Percentiles rank a stretch among this genome's conserved stretches.
Evolutionary conservation across 768 basidiomycete species (phyloP).

Genomic region (Terana coerulea): DNA sequence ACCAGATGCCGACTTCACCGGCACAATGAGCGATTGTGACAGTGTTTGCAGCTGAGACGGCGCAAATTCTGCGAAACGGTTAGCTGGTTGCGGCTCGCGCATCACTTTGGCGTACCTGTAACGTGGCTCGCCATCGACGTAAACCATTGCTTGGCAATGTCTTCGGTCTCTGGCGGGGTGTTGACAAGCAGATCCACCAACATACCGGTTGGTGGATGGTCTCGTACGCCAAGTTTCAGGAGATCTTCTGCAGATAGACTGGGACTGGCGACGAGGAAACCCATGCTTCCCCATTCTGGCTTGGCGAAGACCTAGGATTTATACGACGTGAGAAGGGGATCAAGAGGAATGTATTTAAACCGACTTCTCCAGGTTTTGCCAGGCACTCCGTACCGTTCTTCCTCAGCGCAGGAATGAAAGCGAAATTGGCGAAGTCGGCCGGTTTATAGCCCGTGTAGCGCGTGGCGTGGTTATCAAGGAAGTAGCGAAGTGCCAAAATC

Average conservation of each 20-base stretch:
- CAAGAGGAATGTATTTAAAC: conserved; percentile 16
- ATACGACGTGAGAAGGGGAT: too few species aligned
- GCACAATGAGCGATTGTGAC: conserved; percentile 63
- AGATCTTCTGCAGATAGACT: conserved; percentile 47
- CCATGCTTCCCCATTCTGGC: conserved; percentile 66
- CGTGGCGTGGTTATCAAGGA: conserved; percentile 66
- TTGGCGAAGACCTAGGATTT: conserved; percentile 63
- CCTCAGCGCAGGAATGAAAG: conserved; percentile 77
- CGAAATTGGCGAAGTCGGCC: conserved; percentile 47
- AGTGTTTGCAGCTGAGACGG: conserved; percentile 51
- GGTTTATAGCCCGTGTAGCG: conserved; percentile 61
- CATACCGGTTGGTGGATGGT: conserved; percentile 61
- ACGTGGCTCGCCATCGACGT: conserved; percentile 60
- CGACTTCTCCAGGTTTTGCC: conserved; percentile 63
- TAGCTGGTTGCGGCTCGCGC: background rate
- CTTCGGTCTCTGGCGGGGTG: conserved; percentile 52
- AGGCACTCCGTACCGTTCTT: conserved; percentile 48
- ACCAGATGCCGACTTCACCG: conserved; percentile 37
- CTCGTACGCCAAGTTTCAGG: conserved; percentile 61
- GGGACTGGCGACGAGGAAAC: conserved; percentile 67
- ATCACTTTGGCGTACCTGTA: conserved; percentile 42
- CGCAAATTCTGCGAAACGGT: conserved; percentile 48
- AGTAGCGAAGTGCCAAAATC: conserved; percentile 71
- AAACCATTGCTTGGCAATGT: conserved; percentile 64
- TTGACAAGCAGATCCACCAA: conserved; percentile 57